Percentiles rank a stretch among this genome's conserved stretches.
These are phyloP conservation scores for Mycena galericulata DNA, from an alignment of 768 basidiomycete species.

Conservation along the genomic window DNA sequence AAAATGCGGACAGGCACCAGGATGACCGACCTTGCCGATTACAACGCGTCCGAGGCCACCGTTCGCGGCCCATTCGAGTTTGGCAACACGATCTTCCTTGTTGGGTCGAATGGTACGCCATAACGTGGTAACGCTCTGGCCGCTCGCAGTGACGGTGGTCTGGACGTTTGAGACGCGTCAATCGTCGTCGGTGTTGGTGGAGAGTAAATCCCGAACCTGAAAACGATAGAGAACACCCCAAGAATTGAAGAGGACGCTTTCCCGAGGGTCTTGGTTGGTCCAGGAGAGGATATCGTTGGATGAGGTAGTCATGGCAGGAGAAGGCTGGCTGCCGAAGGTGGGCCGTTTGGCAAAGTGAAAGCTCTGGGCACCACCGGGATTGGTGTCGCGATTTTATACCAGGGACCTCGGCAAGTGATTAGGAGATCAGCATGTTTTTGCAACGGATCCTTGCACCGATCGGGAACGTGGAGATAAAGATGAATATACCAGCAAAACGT, in stretches of 20 bases:
- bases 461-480: constrained; percentile 86
- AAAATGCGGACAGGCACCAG: constrained; percentile 29
- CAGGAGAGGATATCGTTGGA: constrained; percentile 83
- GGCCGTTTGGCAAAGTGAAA: constrained; percentile 43
- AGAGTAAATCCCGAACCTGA: constrained; percentile 60
- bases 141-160: constrained; percentile 74
- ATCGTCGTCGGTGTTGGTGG: constrained; percentile 14
- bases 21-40: constrained; percentile 78
- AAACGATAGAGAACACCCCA: constrained; percentile 88
- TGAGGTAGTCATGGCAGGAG: constrained; percentile 58
- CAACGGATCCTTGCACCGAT: constrained; percentile 69
- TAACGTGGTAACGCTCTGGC: constrained; percentile 80
- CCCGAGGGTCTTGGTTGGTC: constrained; percentile 89
- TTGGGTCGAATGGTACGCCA: constrained; percentile 86
- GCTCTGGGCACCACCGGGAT: constrained; percentile 45
- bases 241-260: constrained; percentile 85
- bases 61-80: constrained; percentile 87
- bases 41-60: constrained; percentile 87
- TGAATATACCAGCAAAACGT: constrained; percentile 75
- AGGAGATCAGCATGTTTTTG: constrained; percentile 53
- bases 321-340: constrained; percentile 27
- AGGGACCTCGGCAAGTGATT: constrained; percentile 59
- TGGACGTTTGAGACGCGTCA: constrained; percentile 50
- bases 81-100: constrained; percentile 90
- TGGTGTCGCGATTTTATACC: constrained; percentile 68